Base-by-base conservation (phyloP, 176 grass and related monocot genomes). In the Tillandsia leiboldiana region DNA sequence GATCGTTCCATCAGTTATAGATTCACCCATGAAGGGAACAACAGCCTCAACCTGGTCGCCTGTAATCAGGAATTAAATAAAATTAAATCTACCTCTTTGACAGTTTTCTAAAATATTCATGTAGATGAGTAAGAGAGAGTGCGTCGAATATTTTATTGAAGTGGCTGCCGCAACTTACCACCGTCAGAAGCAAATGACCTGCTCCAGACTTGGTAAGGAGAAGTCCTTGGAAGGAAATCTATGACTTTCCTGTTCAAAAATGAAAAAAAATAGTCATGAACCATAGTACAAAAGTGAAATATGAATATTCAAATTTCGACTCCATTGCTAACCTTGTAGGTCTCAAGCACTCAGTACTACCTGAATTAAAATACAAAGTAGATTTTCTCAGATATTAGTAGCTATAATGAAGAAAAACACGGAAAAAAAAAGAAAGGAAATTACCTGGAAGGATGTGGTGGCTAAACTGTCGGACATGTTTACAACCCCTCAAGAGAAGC, bases 21-120 rank as follows among this genome's bases (percentile, higher is more conserved):
- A 99, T 90, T 99, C 94, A 78, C 94, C 94, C 94, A 99, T 99
- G 75, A 82, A 99, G 50, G 94, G 94, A 15, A 99, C 94, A 70
- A 93, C 94, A 78, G 87, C 94, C 29, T 99, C 90, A 27, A 90
- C 64, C 27, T 73, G 65, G 50, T 93, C 87, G 82, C 82, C 94
- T 99, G 72, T 42, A 79, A 4, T 49, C 52, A 23, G 13, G 48
- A 70, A 51, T 81, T 10, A 69, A n/a, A 0, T 72, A 82, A 75
- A 68, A 54, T 4, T 48, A 42, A 73, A 53, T 17, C n/a, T 11
- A 14, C 18, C 47, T 8, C 65, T 23, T 13, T 56, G 51, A 48
- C 63, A 64, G 69, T 50, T 3, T 50, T 61, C 57, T 53, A 80
- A 69, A n/a, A 53, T 67, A 50, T 20, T 59, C 14, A 59, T 20